A percentile compares a stretch with the other conserved stretches of the same genome.
phyloP scores from a whole-genome alignment of 2,329 filamentous ascomycete genomes.

The Xylaria arbuscula region DNA sequence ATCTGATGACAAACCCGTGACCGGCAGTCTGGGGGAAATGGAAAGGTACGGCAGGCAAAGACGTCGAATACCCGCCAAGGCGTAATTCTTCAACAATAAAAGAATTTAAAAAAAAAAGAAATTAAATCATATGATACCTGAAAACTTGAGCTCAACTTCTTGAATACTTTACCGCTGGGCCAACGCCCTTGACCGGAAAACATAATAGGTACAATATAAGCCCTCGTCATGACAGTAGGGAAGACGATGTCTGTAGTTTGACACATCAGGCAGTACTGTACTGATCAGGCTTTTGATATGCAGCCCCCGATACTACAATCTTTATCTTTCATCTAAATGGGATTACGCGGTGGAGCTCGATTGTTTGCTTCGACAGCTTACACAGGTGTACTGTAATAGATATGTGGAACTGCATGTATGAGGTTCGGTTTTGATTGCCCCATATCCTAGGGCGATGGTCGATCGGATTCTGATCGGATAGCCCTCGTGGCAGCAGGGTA shows the following conservation, averaged over 20 bases:
- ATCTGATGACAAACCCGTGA: conserved; percentile 9
- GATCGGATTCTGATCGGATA: conserved; percentile 29
- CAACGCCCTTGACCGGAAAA: conserved; percentile 7
- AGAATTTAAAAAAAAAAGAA: not conserved
- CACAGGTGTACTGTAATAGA: not conserved
- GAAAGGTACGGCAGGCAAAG: not conserved
- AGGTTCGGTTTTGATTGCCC: conserved; percentile 7
- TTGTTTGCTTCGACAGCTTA: conserved; percentile 6
- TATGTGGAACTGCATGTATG: conserved; percentile 7
- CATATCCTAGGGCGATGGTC: conserved; percentile 10
- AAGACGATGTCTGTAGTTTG: not conserved
- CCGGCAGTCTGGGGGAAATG: not conserved
- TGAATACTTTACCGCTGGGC: not conserved
- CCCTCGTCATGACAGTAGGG: not conserved
- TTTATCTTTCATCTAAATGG: not conserved
- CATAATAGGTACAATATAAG: not conserved
- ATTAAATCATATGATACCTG: not conserved
- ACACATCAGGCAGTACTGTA: not conserved
- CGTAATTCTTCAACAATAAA: not conserved
- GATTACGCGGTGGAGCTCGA: conserved; percentile 5
- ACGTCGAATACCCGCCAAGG: not conserved
- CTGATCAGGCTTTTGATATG: not conserved
- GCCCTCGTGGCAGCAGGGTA: conserved; percentile 41
- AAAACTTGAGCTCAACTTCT: not conserved
- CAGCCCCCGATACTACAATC: not conserved